Evolutionary conservation across 1,284 basidiomycete species (phyloP), one percentile per base, ranked within the genome.

Genomic region (Chalciporus sp.): DNA sequence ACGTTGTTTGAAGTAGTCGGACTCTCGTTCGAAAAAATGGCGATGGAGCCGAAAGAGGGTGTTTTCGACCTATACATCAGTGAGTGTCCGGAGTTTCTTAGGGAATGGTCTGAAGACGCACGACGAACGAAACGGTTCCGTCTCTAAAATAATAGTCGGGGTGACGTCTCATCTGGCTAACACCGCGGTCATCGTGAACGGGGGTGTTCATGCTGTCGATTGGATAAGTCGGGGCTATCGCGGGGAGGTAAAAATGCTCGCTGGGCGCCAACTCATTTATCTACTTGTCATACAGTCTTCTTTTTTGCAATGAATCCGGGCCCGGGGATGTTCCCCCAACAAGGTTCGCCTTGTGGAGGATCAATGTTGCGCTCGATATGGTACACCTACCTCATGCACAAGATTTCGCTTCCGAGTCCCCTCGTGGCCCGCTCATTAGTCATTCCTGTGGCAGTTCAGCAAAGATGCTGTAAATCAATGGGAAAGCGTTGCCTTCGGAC

Each of bases 21-120:
- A 85, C 50, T 86, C 84, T 3, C 84, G 73, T 5, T 78, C 75
- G 56, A 86, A 86, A 55, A 86, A 86, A 53, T 81, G 81, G 0
- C 78, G 74, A 58, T 82, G 79, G 0, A 82, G 70, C 0, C 75
- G 69, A 44, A 78, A 82, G 5, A 82, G 64, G 26, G 72, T 71
- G 43, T 78, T 74, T 46, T 75, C 76, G 26, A 76, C 77, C 81
- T 82, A 56, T 2, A 26, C 42, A 9, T 20, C 12, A 16, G 12
- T n/a, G 17, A 40, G 17, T 10, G 11, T 12, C 31, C 12, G 31
- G 9, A 12, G 10, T 19, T 50, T 56, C 47, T 52, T n/a, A 37
- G 23, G 4, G 35, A 68, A 19, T 12, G 1, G 11, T 33, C 5
- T 5, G 12, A 33, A 33, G 11, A 33, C 31, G 9, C 43, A 68